Percentiles rank a stretch among this genome's conserved stretches.
These are phyloP conservation scores for Fusarium torulosum DNA, from an alignment of 2,329 filamentous ascomycete genomes.

Conservation along the genomic window DNA sequence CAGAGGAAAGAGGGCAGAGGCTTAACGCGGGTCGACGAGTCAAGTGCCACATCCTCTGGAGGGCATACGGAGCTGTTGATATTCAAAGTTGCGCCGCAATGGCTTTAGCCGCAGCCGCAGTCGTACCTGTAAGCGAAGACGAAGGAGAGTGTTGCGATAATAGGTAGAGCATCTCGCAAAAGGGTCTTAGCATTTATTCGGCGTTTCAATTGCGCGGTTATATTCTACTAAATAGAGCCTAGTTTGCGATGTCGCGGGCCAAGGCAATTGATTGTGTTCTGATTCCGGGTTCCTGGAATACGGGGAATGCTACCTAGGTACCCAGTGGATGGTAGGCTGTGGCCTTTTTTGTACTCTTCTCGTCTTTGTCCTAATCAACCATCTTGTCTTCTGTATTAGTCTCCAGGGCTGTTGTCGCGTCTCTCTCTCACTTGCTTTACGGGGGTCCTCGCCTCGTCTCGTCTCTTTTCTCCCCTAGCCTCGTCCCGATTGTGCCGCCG, in stretches of 20 bases:
- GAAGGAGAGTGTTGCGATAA: background rate
- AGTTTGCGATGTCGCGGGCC: constrained; percentile 14
- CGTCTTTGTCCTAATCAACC: too few relatives aligned
- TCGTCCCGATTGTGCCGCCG: constrained; percentile 31
- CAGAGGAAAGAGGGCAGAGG: background rate
- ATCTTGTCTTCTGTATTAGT: background rate
- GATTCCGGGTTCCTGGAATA: constrained; percentile 33
- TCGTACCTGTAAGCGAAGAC: background rate
- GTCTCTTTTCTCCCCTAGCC: constrained; percentile 18
- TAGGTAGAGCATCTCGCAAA: background rate
- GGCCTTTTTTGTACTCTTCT: background rate
- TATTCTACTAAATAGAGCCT: constrained; percentile 5
- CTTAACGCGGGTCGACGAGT: constrained; percentile 20
- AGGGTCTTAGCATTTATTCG: constrained; percentile 16
- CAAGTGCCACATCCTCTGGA: constrained; percentile 24
- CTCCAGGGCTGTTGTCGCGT: background rate
- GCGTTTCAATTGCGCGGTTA: background rate
- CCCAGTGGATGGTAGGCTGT: constrained; percentile 6
- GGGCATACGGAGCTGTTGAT: background rate
- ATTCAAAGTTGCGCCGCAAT: constrained; percentile 9
- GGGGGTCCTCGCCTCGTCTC: constrained; percentile 23
- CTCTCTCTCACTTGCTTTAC: constrained; percentile 10
- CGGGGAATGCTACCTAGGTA: constrained; percentile 17
- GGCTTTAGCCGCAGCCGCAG: constrained; percentile 2
- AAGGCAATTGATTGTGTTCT: background rate